A percentile compares a stretch with the other conserved stretches of the same genome.
phyloP scores from a whole-genome alignment of 169 alveolate genomes.

The Plasmodium vivax region DNA sequence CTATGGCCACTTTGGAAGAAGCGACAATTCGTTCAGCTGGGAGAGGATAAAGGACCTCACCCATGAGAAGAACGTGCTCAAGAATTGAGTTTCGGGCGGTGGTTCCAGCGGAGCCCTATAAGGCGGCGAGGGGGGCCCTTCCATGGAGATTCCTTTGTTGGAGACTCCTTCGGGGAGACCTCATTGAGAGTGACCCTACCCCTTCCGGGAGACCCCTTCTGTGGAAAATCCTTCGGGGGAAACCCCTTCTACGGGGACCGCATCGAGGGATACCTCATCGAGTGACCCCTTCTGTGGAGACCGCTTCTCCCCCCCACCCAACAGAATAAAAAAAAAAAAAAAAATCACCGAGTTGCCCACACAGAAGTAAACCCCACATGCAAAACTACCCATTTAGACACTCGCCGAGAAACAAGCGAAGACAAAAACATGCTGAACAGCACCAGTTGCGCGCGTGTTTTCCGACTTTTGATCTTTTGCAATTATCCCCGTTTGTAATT shows the following conservation, averaged over 20 bases:
- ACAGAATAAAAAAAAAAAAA: not conserved
- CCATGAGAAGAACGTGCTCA: slow-evolving; percentile 78
- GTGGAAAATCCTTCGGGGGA: not conserved
- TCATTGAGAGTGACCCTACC: no score
- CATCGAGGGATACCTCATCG: not conserved
- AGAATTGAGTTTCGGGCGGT: not conserved
- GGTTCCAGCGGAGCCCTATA: not conserved
- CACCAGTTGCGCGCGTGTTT: not conserved
- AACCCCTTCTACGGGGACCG: not conserved
- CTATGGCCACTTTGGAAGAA: slow-evolving; percentile 99
- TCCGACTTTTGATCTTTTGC: not conserved
- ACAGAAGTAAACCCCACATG: not conserved
- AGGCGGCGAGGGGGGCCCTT: no score
- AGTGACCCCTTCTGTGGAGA: not conserved
- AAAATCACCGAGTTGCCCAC: not conserved
- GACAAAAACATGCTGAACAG: not conserved
- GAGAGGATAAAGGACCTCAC: slow-evolving; percentile 90
- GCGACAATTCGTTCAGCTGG: slow-evolving; percentile 95
- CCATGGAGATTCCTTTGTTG: no score
- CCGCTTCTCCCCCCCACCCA: not conserved
- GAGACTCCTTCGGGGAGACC: no score
- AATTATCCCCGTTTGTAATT: not conserved
- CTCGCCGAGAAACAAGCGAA: not conserved
- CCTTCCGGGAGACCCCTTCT: no score
- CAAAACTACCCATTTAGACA: not conserved